phyloP scores from a whole-genome alignment of 1,139 yeast species.

The Yamadazyma sp. region DNA sequence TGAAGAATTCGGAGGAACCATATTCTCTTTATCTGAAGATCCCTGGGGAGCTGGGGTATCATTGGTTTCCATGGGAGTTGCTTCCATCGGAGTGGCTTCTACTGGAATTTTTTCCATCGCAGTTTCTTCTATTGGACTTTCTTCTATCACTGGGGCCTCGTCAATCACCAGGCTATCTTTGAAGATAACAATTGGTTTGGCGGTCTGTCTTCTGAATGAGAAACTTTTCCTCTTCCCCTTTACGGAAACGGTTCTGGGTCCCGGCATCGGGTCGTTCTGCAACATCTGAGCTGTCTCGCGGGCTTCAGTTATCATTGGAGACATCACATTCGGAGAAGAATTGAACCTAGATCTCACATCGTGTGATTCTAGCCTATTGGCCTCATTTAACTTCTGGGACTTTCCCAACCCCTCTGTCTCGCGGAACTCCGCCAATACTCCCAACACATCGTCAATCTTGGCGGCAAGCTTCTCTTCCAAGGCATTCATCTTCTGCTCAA shows the following conservation, averaged over 20 bases:
- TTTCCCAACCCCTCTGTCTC: background rate
- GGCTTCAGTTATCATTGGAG: too few species aligned
- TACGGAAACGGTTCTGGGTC: background rate
- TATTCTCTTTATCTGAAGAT: constrained; percentile 1
- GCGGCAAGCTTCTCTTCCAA: constrained; percentile 10
- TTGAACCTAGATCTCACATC: too few species aligned
- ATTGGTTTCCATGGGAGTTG: background rate
- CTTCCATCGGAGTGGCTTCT: background rate
- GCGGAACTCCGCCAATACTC: constrained; percentile 11
- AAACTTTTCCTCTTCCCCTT: background rate
- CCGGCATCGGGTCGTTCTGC: too few species aligned
- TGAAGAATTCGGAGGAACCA: background rate
- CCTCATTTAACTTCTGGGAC: too few species aligned
- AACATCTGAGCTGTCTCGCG: too few species aligned
- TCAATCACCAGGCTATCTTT: too few species aligned
- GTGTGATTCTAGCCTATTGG: too few species aligned
- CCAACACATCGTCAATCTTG: constrained; percentile 13
- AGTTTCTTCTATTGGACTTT: background rate
- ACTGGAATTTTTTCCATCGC: background rate
- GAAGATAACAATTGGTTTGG: background rate
- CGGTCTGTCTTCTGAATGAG: background rate
- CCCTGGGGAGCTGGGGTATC: background rate
- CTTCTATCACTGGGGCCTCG: background rate
- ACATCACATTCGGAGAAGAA: too few species aligned
- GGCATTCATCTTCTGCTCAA: constrained; percentile 11